Base-by-base conservation (phyloP, 2,329 filamentous ascomycete genomes). In the Cytospora schulzeri region DNA sequence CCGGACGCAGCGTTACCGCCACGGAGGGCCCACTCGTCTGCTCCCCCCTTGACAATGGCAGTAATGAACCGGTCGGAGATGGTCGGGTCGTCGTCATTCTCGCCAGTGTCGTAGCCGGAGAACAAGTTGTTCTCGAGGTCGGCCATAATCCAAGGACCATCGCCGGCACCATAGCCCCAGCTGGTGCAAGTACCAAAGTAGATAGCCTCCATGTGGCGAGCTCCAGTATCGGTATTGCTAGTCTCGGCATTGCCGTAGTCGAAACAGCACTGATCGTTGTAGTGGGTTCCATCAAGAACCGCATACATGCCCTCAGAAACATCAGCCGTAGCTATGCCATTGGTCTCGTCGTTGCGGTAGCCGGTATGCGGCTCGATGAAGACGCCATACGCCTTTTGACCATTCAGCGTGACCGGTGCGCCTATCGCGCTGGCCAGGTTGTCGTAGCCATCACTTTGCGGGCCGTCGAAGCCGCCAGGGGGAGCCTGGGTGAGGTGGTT, bases 71-170 rank as follows among this genome's bases (percentile, higher is more conserved):
- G 82, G 65, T 76, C 74, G 6, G 33, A 2, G 64, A 88, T 76
- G 0, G 83, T 79, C 8, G 84, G 84, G 68, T 88, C 79, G 1
- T 64, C 80, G 1, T 79, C 57, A 71, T 89, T 88, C 60, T 81
- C 73, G 1, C 70, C 72, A 2, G 78, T 29, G 64, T 72, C 79
- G 0, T 60, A 12, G 17, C 86, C 87, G 0, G 86, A 87, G 76
- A 89, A 90, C 2, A 90, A 75, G 4, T 85, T 85, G 67, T 90
- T 88, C 72, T 90, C 88, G 0, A 90, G 80, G 73, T 90, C 88
- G 0, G 86, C 87, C 86, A 90, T 89, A 69, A 90, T 72, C 88
- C 87, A 90, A 0, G 88, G 88, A 0, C 88, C 87, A 52, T 69
- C 80, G 53, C 86, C 87, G 4, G 83, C 63, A 11, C 88, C 87